Evolutionary conservation across 2,329 filamentous ascomycete species (phyloP).

Genomic region (Fusarium compactum): DNA sequence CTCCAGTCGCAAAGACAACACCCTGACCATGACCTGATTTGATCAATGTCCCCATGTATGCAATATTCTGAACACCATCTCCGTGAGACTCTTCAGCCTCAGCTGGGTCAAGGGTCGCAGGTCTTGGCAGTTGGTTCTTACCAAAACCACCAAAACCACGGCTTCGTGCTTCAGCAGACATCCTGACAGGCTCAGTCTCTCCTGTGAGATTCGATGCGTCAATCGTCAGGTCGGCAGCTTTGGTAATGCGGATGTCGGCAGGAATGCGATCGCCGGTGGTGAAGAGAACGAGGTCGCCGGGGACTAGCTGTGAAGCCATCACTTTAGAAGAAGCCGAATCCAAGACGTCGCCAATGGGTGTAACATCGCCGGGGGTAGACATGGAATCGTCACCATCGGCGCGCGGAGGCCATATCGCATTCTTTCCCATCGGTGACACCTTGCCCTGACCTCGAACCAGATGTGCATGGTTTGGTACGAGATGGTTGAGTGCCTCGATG

Average conservation of each 20-base stretch:
- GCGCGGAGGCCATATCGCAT: slow-evolving; percentile 62
- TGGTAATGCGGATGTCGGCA: slow-evolving; percentile 93
- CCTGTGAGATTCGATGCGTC: slow-evolving; percentile 97
- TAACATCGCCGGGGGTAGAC: slow-evolving; percentile 61
- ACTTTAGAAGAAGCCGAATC: slow-evolving; percentile 85
- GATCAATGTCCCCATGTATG: slow-evolving; percentile 97
- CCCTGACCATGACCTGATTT: slow-evolving; percentile 95
- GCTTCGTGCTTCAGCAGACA: slow-evolving; percentile 72
- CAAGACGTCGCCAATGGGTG: slow-evolving; percentile 71
- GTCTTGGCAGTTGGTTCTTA: slow-evolving; percentile 46
- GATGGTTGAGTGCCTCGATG: slow-evolving; percentile 90
- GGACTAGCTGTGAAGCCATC: slow-evolving; percentile 87
- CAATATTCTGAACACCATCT: slow-evolving; percentile 88
- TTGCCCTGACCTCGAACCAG: slow-evolving; percentile 76
- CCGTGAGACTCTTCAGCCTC: slow-evolving; percentile 71
- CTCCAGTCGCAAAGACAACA: slow-evolving; percentile 96
- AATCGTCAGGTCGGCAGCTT: slow-evolving; percentile 89
- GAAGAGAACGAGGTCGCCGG: slow-evolving; percentile 92
- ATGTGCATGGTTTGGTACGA: slow-evolving; percentile 96
- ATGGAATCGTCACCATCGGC: slow-evolving; percentile 59
- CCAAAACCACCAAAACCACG: slow-evolving; percentile 47
- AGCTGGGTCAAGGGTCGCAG: slow-evolving; percentile 59
- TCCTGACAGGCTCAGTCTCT: slow-evolving; percentile 91
- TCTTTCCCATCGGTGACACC: slow-evolving; percentile 49
- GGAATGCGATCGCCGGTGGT: slow-evolving; percentile 96